A percentile compares a stretch with the other conserved stretches of the same genome.
These are phyloP conservation scores for Gyrodon tennesseensis DNA, from an alignment of 1,284 basidiomycete genomes.

Conservation along the genomic window DNA sequence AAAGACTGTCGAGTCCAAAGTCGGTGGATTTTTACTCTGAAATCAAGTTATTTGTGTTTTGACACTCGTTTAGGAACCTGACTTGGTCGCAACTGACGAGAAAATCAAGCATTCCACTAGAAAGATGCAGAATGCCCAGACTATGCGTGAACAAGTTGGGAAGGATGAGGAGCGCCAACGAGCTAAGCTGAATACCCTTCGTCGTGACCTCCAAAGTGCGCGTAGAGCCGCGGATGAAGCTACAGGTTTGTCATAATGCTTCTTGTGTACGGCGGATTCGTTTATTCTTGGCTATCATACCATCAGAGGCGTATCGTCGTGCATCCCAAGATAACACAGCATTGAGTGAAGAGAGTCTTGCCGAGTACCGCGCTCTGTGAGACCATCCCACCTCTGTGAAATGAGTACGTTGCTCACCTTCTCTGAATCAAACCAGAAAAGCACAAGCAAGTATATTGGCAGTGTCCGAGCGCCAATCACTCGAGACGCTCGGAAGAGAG, in stretches of 20 bases:
- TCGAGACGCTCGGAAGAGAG: constrained; percentile 82
- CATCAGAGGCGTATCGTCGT: constrained; percentile 72
- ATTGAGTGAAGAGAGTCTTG: constrained; percentile 79
- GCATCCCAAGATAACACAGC: constrained; percentile 74
- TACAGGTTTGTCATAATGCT: constrained; percentile 54
- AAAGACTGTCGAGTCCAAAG: constrained; percentile 81
- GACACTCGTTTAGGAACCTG: constrained; percentile 64
- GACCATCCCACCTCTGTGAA: constrained; percentile 36
- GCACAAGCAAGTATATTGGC: constrained; percentile 74
- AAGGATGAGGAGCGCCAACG: constrained; percentile 70
- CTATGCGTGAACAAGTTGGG: constrained; percentile 63
- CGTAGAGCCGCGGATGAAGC: constrained; percentile 73
- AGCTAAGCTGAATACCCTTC: constrained; percentile 59
- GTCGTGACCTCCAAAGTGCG: constrained; percentile 68
- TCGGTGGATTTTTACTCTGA: constrained; percentile 39
- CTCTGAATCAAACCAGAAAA: constrained; percentile 55
- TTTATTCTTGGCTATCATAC: constrained; percentile 16
- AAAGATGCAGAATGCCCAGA: constrained; percentile 71
- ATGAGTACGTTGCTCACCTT: constrained; percentile 17
- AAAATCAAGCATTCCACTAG: constrained; percentile 84
- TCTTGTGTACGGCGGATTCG: neutral
- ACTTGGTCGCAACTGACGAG: constrained; percentile 77
- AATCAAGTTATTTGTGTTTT: neutral
- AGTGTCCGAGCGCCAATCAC: constrained; percentile 82
- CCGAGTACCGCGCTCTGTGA: constrained; percentile 85